Conservation (phyloP, 2,329 filamentous ascomycete species). For the Pezicula neosporulosa region DNA sequence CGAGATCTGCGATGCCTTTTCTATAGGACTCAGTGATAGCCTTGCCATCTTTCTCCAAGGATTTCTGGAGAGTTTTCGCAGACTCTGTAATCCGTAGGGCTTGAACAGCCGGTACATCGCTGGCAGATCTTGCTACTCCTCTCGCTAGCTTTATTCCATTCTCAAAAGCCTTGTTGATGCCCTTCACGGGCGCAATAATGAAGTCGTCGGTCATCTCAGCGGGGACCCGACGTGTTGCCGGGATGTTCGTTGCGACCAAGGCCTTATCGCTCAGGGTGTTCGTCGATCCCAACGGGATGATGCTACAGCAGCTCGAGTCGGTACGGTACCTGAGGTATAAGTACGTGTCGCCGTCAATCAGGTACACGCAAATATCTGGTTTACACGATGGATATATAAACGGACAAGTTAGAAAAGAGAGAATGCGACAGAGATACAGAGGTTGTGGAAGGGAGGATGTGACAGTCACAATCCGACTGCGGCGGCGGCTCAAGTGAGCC, state of each 20-base stretch:
- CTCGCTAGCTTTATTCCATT: conserved; percentile 22
- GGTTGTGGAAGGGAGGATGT: not conserved
- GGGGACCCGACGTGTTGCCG: not conserved
- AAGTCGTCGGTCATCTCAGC: conserved; percentile 15
- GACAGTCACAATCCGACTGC: not conserved
- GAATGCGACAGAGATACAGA: not conserved
- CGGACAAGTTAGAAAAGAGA: not conserved
- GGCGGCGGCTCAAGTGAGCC: not conserved
- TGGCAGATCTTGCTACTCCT: conserved; percentile 18
- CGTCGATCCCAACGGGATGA: not conserved
- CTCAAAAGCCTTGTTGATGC: conserved; percentile 24
- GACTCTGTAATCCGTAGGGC: conserved; percentile 23
- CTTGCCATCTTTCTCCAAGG: conserved; percentile 16
- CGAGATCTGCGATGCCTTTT: conserved; percentile 16
- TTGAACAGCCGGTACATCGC: conserved; percentile 12
- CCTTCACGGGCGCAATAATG: conserved; percentile 21
- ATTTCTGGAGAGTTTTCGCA: conserved; percentile 16
- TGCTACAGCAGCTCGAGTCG: not conserved
- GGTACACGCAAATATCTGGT: too few relatives aligned
- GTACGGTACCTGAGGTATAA: too few relatives aligned
- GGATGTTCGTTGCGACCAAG: not conserved
- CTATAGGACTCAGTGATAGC: conserved; percentile 22
- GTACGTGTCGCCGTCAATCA: too few relatives aligned
- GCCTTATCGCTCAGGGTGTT: not conserved
- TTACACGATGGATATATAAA: too few relatives aligned